Conservation (phyloP, 306 rosid genomes). For the Ochetophila trinervis region DNA sequence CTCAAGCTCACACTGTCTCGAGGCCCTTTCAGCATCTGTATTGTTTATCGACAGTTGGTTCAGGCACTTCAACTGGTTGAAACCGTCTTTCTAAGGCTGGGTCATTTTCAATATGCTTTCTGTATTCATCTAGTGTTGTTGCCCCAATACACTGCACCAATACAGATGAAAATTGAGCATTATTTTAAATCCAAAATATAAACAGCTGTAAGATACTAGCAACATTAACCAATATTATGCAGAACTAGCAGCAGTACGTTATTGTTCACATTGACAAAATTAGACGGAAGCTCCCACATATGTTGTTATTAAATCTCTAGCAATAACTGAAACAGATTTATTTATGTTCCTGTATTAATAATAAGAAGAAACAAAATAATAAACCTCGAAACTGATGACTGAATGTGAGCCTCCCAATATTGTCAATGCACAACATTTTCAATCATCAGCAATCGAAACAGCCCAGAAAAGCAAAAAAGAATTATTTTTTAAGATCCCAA, state of each 20-base stretch:
- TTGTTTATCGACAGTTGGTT: constrained; percentile 85
- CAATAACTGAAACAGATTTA: neutral
- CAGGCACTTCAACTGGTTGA: constrained; percentile 95
- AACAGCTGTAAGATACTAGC: neutral
- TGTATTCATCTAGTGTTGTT: constrained; percentile 91
- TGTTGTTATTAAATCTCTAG: neutral
- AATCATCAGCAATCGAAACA: neutral
- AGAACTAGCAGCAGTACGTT: neutral
- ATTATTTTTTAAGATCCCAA: neutral
- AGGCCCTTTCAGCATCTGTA: constrained; percentile 80
- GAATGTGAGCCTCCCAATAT: neutral
- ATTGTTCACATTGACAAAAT: constrained; percentile 6
- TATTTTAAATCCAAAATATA: neutral
- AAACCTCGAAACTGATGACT: neutral
- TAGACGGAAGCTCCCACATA: constrained; percentile 3
- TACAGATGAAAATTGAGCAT: constrained; percentile 22
- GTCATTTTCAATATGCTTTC: constrained; percentile 94
- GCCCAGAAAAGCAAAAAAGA: too few relatives aligned
- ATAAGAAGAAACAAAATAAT: neutral
- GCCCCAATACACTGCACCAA: constrained; percentile 90
- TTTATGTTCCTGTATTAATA: neutral
- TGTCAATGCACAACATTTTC: neutral
- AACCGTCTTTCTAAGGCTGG: constrained; percentile 94
- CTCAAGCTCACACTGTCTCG: constrained; percentile 93
- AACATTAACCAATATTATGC: neutral